These are phyloP conservation scores for Brassica nigra DNA, from an alignment of 345 rosid species.

Conservation along the genomic window DNA sequence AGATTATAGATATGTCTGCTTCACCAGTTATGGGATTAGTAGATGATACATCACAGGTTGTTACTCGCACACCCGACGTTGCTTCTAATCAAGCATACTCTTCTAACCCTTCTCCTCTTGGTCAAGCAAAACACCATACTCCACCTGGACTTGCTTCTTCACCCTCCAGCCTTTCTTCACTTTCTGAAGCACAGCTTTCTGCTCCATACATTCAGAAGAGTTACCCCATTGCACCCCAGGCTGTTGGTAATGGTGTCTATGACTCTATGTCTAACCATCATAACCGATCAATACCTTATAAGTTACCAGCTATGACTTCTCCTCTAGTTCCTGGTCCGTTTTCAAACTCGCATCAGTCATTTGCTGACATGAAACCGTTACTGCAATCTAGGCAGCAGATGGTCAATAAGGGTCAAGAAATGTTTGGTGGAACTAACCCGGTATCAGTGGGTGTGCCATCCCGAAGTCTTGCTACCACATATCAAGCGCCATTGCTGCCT, in stretches of 20 bases:
- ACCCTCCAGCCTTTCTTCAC: slow-evolving; percentile 16
- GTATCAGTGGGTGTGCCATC: slow-evolving; percentile 26
- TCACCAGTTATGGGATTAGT: slow-evolving; percentile 42
- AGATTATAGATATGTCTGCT: slow-evolving; percentile 49
- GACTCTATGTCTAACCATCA: slow-evolving; percentile 26
- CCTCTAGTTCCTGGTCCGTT: slow-evolving; percentile 27
- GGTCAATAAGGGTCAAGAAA: slow-evolving; percentile 30
- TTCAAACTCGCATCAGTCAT: neutral
- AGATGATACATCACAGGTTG: slow-evolving; percentile 38
- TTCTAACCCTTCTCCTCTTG: slow-evolving; percentile 33
- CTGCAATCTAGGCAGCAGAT: slow-evolving; percentile 34
- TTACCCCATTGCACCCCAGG: slow-evolving; percentile 29
- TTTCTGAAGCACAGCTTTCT: slow-evolving; percentile 23
- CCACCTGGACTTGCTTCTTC: slow-evolving; percentile 33
- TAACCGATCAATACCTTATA: slow-evolving; percentile 16
- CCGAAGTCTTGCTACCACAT: slow-evolving; percentile 17
- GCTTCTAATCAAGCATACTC: slow-evolving; percentile 19
- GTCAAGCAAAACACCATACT: slow-evolving; percentile 31
- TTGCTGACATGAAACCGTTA: slow-evolving; percentile 15
- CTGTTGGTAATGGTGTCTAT: slow-evolving; percentile 21
- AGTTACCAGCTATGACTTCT: slow-evolving; percentile 22
- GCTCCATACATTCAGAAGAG: slow-evolving; percentile 28
- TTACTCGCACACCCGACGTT: slow-evolving; percentile 15
- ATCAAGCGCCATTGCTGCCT: slow-evolving; percentile 34
- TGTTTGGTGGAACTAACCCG: slow-evolving; percentile 23